These are phyloP conservation scores for Penicillium polonicum DNA, from an alignment of 2,329 filamentous ascomycete genomes.

Conservation along the genomic window DNA sequence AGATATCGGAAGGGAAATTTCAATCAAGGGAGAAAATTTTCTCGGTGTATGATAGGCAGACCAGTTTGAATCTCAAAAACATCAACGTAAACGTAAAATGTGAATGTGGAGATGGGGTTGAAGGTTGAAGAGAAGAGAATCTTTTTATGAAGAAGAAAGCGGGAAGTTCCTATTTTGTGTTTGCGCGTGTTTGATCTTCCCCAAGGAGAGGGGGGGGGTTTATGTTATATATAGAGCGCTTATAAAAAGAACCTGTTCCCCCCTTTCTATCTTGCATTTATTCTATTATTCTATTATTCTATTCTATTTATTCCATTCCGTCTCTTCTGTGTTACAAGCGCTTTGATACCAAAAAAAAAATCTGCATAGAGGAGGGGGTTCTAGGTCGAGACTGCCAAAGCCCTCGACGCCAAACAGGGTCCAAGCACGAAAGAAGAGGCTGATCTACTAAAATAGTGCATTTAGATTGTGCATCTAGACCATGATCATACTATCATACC, in stretches of 20 bases:
- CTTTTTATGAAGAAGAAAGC: constrained; percentile 25
- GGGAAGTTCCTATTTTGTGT: constrained; percentile 27
- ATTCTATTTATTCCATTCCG: not conserved
- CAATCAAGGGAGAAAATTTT: constrained; percentile 27
- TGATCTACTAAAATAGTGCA: not conserved
- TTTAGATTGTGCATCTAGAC: not conserved
- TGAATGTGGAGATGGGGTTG: constrained; percentile 11
- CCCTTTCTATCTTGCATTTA: not conserved
- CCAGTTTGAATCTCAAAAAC: constrained; percentile 11
- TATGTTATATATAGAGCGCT: constrained; percentile 19
- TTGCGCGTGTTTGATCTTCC: constrained; percentile 27
- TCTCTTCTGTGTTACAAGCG: not conserved
- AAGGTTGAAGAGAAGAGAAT: constrained; percentile 22
- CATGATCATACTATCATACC: not conserved
- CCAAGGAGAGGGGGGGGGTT: not conserved
- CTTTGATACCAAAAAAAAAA: constrained; percentile 1
- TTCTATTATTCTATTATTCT: not conserved
- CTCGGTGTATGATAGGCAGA: constrained; percentile 1
- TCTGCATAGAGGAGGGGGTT: constrained; percentile 10
- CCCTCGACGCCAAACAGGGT: constrained; percentile 10
- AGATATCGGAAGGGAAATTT: constrained; percentile 6
- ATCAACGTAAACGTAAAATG: not conserved
- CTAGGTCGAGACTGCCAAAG: constrained; percentile 8
- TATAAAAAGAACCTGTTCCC: not conserved
- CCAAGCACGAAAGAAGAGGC: constrained; percentile 10